phyloP scores from a whole-genome alignment of 306 rosid species.

The Spatholobus suberectus region DNA sequence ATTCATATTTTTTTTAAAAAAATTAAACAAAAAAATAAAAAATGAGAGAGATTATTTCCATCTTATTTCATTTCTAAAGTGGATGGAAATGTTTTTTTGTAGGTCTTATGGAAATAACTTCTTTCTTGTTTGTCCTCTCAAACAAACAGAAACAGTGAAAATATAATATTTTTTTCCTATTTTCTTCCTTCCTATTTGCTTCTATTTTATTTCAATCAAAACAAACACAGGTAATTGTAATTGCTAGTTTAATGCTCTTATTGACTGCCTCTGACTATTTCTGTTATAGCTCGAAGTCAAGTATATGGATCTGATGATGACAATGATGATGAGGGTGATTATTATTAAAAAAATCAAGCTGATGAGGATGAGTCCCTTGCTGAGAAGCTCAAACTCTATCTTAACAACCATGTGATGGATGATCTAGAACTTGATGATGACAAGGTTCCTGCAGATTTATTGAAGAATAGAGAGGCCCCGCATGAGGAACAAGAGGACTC shows the following conservation, averaged over 20 bases:
- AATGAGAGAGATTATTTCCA: too few relatives aligned
- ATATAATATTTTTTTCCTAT: too few relatives aligned
- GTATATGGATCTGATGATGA: conserved; percentile 64
- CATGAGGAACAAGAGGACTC: conserved; percentile 55
- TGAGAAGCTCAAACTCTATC: conserved; percentile 65
- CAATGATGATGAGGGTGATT: conserved; percentile 44
- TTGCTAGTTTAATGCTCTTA: not conserved
- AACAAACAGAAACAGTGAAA: too few relatives aligned
- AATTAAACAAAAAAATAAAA: too few relatives aligned
- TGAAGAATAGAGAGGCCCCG: conserved; percentile 49
- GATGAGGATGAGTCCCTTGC: conserved; percentile 74
- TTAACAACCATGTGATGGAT: conserved; percentile 50
- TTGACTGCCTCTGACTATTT: conserved; percentile 15
- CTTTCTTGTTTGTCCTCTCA: too few relatives aligned
- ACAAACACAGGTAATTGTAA: too few relatives aligned
- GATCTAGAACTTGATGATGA: conserved; percentile 57
- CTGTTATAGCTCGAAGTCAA: conserved; percentile 65
- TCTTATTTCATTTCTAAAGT: too few relatives aligned
- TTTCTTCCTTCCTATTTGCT: too few relatives aligned
- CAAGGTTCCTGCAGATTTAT: conserved; percentile 74
- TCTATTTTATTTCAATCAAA: too few relatives aligned
- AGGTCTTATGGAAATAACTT: too few relatives aligned
- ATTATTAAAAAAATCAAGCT: conserved; percentile 50
- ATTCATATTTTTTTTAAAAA: too few relatives aligned
- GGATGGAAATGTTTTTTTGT: too few relatives aligned